A percentile compares a stretch with the other conserved stretches of the same genome.
Conservation (phyloP, 345 rosid genomes). For the Lenwebbia sp. region DNA sequence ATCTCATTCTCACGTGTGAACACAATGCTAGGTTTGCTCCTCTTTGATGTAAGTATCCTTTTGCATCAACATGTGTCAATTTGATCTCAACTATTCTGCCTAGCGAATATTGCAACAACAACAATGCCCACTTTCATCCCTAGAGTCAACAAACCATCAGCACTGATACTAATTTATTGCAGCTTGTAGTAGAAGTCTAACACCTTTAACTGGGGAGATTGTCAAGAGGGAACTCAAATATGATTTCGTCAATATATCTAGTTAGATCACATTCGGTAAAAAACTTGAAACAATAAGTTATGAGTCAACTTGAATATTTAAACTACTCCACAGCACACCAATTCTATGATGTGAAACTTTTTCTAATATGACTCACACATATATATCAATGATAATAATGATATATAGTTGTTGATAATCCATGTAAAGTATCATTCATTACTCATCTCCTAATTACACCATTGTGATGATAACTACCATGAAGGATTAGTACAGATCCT, state of each 20-base stretch:
- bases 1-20: neutral
- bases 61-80: neutral
- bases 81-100: too few relatives aligned
- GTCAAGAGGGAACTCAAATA: neutral
- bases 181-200: too few relatives aligned
- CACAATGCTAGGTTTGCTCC: fast-evolving
- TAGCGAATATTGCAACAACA: neutral
- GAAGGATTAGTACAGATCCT: too few relatives aligned
- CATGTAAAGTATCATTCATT: neutral
- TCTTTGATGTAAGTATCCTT: neutral
- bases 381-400: neutral
- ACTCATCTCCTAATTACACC: neutral
- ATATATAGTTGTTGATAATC: neutral
- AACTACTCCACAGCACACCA: too few relatives aligned
- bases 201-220: neutral
- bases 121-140: neutral
- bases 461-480: neutral
- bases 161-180: neutral
- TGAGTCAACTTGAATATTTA: neutral
- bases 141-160: neutral
- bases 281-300: too few relatives aligned
- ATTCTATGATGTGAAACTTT: too few relatives aligned
- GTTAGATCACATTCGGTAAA: neutral
- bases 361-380: too few relatives aligned
- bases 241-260: too few relatives aligned